These are phyloP conservation scores for Fusarium proliferatum DNA, from an alignment of 2,329 filamentous ascomycete species.

Conservation along the genomic window DNA sequence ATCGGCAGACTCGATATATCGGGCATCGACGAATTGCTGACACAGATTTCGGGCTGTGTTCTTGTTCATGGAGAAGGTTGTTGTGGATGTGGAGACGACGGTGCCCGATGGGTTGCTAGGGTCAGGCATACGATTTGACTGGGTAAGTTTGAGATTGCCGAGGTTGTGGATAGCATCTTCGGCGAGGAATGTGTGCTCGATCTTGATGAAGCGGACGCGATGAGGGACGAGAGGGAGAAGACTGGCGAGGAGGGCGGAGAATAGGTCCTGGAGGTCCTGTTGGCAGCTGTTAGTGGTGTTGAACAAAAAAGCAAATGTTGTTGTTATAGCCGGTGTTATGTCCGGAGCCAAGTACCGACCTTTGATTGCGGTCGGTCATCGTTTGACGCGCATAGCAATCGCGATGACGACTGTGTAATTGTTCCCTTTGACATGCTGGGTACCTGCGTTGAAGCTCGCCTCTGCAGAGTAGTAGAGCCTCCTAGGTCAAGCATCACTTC, in stretches of 20 bases:
- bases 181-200: constrained; percentile 93
- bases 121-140: constrained; percentile 98
- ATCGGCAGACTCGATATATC: constrained; percentile 93
- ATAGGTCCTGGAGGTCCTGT: constrained; percentile 97
- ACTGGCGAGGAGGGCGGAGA: constrained; percentile 94
- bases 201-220: constrained; percentile 86
- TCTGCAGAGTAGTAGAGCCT: constrained; percentile 6
- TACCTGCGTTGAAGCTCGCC: constrained; percentile 12
- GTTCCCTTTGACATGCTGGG: constrained; percentile 31
- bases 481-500: constrained; percentile 19
- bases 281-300: neutral
- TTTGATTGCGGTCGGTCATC: constrained; percentile 95
- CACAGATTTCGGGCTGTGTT: constrained; percentile 97
- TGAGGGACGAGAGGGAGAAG: constrained; percentile 85
- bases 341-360: constrained; percentile 64
- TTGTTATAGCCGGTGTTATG: constrained; percentile 9
- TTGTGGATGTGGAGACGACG: constrained; percentile 96
- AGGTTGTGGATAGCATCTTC: constrained; percentile 99
- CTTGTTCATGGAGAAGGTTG: constrained; percentile 98
- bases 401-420: constrained; percentile 82
- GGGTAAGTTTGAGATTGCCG: constrained; percentile 95
- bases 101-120: constrained; percentile 95
- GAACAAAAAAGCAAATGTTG: neutral
- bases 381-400: constrained; percentile 95
- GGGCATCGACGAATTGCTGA: constrained; percentile 91